Evolutionary conservation across 306 rosid genomes (phyloP), one percentile per base, ranked within the genome.

Genomic region (Vigna angularis): DNA sequence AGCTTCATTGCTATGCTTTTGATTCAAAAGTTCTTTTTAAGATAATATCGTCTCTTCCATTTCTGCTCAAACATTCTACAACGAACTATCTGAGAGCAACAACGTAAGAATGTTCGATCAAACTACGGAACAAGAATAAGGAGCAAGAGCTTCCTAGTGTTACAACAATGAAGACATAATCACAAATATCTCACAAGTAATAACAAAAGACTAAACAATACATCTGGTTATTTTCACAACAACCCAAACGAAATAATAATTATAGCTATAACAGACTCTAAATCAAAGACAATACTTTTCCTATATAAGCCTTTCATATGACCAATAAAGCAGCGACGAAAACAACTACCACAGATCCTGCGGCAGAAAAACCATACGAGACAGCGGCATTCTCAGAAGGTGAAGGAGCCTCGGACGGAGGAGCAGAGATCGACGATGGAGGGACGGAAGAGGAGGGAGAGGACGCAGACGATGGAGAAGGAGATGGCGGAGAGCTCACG

Each of bases 371-470:
- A 40, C 73, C 61, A 34, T 28, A 38, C 0, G 76, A 38, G 4
- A 51, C 59, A 8, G 87, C 83, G 7, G 69, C 81, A 7, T 50
- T 83, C 1, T 0, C 16, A 3, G 87, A 9, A 0, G 87, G 89
- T 9, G 51, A 69, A 2, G 81, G 87, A 24, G 87, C 76, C 7
- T 55, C 66, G 6, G 86, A 26, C 2, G 89, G 89, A 48, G 87
- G 78, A 2, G 30, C 0, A 2, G 89, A 32, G 62, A 80, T 83
- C 6, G 83, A 76, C 2, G 83, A 11, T 0, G 89, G 72, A 65
- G 88, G 3, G 13, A 24, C 7, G 26, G 80, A 50, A 49, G 80
- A 63, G 0, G 78, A 34, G 0, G 83, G 81, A 16, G 81, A 36
- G 24, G 81, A 0, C 4, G 66, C 1, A 1, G 77, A 9, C 0